Percentiles rank a stretch among this genome's conserved stretches.
Conservation (phyloP, 2,329 filamentous ascomycete genomes). For the Colletotrichum magnum region DNA sequence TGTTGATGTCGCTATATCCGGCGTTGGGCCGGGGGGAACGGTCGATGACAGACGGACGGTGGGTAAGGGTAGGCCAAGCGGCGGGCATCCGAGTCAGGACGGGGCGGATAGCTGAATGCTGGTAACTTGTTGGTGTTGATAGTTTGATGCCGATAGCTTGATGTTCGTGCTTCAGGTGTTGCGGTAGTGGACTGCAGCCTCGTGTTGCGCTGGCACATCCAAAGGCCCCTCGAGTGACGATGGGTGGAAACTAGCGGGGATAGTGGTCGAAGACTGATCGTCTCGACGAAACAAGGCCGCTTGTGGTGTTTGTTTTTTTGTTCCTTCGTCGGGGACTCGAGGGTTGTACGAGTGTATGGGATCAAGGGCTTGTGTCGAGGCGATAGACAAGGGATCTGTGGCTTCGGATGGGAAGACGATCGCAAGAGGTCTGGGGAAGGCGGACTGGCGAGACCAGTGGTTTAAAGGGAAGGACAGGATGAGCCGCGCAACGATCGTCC, state of each 20-base stretch:
- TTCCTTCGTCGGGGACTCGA: constrained; percentile 25
- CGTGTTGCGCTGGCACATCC: constrained; percentile 30
- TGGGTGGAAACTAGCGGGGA: constrained; percentile 28
- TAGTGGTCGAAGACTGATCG: constrained; percentile 16
- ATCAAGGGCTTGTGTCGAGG: constrained; percentile 29
- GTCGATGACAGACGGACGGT: constrained; percentile 28
- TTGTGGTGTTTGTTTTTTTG: constrained; percentile 4
- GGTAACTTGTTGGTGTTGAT: too few relatives aligned
- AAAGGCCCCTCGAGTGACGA: constrained; percentile 29
- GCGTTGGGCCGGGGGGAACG: not conserved
- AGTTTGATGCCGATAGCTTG: not conserved
- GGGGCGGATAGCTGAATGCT: not conserved
- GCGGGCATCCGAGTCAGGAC: constrained; percentile 24
- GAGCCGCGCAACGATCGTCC: constrained; percentile 40
- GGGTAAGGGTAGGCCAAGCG: constrained; percentile 2
- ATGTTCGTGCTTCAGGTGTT: constrained; percentile 10
- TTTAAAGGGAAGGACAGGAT: constrained; percentile 42
- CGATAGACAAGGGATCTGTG: constrained; percentile 38
- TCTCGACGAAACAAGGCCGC: constrained; percentile 25
- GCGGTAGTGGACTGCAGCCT: constrained; percentile 34
- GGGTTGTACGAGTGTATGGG: constrained; percentile 22
- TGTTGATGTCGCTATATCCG: constrained; percentile 26
- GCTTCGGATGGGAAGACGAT: constrained; percentile 40
- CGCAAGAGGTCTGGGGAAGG: constrained; percentile 17
- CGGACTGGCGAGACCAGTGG: constrained; percentile 37